Evolutionary conservation across 371 early-diverging fungal genomes (phyloP), one percentile per base, ranked within the genome.

Genomic region (Blyttiomyces sp.): DNA sequence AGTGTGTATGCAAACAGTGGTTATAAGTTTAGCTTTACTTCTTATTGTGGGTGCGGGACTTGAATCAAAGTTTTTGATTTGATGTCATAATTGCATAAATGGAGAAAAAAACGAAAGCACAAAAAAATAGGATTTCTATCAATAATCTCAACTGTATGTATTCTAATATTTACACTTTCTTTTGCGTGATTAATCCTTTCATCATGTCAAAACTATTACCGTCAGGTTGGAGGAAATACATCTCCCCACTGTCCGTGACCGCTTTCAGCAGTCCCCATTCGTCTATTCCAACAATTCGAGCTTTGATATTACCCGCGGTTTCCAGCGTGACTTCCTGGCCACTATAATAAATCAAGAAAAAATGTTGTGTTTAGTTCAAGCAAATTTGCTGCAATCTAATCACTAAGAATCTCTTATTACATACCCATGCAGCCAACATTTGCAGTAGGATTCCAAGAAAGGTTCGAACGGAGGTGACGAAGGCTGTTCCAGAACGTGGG

Each of bases 141-240:
- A n/a, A n/a, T n/a, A n/a, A n/a, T n/a, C n/a, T n/a, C n/a, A n/a
- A n/a, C n/a, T n/a, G n/a, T n/a, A n/a, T n/a, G n/a, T n/a, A n/a
- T 39, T 39, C 39, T 13, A 30, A 50, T 9, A 28, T 30, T 9
- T 31, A 13, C 61, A 63, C 73, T 35, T 70, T 36, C 60, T 94
- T 93, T n/a, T 81, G 77, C 21, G 76, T 76, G 57, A 96, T 88
- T 45, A 97, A 70, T 0, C 93, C 93, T 48, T 87, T 85, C 72
- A 95, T 77, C 93, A 96, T 93, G 68, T 97, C 97, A 70, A 97
- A 97, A 26, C 89, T 87, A 68, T 96, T 96, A 9, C 96, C 96
- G 64, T 95, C 96, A 2, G 97, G 97, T 69, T 92, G 91, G 45
- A 97, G 77, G 4, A 84, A 78, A 24, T 64, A 49, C 1, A 76